Conservation (phyloP, 1,284 basidiomycete genomes). For the Sphagnurus paluster region DNA sequence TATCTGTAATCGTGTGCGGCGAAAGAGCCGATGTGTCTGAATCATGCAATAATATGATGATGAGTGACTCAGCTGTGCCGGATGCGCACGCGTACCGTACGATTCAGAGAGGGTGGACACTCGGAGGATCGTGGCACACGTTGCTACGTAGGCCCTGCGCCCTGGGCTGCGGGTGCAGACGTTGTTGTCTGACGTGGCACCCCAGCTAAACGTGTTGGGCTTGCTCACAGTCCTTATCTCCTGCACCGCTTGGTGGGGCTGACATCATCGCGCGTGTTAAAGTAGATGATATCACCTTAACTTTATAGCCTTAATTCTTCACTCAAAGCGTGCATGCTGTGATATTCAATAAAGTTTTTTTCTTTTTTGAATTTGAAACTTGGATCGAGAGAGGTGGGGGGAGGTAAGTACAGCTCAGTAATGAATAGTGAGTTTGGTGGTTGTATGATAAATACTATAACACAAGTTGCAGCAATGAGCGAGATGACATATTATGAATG, state of each 20-base stretch:
- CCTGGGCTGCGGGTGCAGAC: background rate
- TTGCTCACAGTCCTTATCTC: background rate
- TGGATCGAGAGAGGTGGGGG: background rate
- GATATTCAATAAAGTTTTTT: background rate
- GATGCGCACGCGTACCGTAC: too few species aligned
- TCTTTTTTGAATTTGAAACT: background rate
- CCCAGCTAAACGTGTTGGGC: background rate
- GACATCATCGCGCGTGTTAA: too few species aligned
- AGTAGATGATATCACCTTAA: too few species aligned
- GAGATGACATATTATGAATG: background rate
- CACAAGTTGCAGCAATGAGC: background rate
- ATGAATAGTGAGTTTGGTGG: background rate
- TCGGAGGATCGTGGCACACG: background rate
- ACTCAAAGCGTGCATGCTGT: too few species aligned
- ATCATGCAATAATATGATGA: too few species aligned
- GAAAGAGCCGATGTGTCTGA: too few species aligned
- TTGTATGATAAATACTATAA: background rate
- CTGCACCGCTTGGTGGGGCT: too few species aligned
- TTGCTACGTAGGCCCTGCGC: too few species aligned
- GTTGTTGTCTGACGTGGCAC: background rate
- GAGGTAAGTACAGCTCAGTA: background rate
- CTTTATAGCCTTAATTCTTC: too few species aligned
- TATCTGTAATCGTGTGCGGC: too few species aligned
- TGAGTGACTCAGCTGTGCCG: too few species aligned
- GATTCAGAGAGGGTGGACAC: background rate